Base-by-base conservation (phyloP, 192 early-diverging fungal genomes). In the Mortierella antarctica region DNA sequence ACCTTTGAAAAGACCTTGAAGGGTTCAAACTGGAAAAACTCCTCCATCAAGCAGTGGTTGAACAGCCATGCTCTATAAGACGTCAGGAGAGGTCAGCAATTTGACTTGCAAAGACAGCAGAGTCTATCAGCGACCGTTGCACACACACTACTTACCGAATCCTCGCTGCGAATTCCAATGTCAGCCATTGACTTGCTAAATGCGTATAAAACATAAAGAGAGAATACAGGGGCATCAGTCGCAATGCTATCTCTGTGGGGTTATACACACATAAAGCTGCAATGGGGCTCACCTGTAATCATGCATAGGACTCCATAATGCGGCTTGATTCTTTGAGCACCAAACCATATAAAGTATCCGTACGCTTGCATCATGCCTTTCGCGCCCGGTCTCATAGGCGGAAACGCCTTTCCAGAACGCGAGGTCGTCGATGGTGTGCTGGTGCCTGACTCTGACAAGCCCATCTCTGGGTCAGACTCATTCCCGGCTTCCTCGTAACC, bases 1-100 rank as follows among this genome's bases (percentile, higher is more conserved):
- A 88, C 83, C 58, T 87, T 87, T n/a, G 84, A 80, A 85, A 87
- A 90, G 6, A 90, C 84, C 55, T 90, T 90, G 60, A 83, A 90
- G 6, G 87, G 87, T 42, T 88, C 87, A 65, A 90, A 90, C 62
- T 88, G 86, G 45, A 84, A 88, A 42, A 88, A 82, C 46, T 87
- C 84, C 18, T 87, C 80, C 21, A 90, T 52, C 45, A 84, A 53
- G 49, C 82, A 88, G 59, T 86, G 77, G 4, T 86, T 69, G 74
- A 87, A 88, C 10, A 90, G 71, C 89, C 87, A 88, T 4, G 79
- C 69, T 46, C 88, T 89, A 62, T 42, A 61, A 45, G 56, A 50
- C 57, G 21, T 45, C 8, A 65, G 56, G 61, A 48, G 7, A 21
- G 20, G 56, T 41, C 15, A 62, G 47, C 31, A 21, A 7, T 12